phyloP scores from a whole-genome alignment of 306 rosid species.

The Cucurbita pepo region DNA sequence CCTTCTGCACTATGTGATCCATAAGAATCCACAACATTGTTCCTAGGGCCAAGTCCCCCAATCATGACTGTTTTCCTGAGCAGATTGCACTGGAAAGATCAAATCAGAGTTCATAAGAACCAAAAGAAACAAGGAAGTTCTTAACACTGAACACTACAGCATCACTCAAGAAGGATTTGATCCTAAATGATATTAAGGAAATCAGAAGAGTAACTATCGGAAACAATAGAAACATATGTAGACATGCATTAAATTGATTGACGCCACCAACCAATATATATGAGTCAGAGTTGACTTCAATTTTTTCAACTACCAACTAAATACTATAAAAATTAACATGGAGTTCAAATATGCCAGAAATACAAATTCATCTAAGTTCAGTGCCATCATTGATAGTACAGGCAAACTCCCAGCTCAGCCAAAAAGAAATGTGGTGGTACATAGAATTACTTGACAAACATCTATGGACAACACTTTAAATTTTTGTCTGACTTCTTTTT shows the following conservation, averaged over 20 bases:
- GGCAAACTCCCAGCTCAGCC: not conserved
- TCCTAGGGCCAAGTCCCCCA: slow-evolving; percentile 31
- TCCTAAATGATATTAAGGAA: not conserved
- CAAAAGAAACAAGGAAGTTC: not conserved
- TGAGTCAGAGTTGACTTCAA: not conserved
- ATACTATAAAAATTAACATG: not conserved
- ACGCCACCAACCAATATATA: not conserved
- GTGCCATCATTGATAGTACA: not conserved
- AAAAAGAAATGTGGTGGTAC: not conserved
- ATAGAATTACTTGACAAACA: not conserved
- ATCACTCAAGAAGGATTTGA: not conserved
- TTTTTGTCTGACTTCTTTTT: not conserved
- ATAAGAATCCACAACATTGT: slow-evolving; percentile 22
- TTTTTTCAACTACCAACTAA: not conserved
- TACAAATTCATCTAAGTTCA: not conserved
- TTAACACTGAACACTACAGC: not conserved
- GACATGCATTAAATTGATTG: not conserved
- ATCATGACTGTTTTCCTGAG: slow-evolving; percentile 78
- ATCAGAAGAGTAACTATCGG: not conserved
- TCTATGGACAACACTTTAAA: not conserved
- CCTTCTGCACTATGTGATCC: slow-evolving; percentile 20
- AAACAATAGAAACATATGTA: not conserved
- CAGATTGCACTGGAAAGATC: slow-evolving; percentile 98
- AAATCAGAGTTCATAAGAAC: slow-evolving; percentile 88
- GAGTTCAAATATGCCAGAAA: not conserved